phyloP scores from a whole-genome alignment of 2,329 filamentous ascomycete genomes.

The Alternaria ventricosa region DNA sequence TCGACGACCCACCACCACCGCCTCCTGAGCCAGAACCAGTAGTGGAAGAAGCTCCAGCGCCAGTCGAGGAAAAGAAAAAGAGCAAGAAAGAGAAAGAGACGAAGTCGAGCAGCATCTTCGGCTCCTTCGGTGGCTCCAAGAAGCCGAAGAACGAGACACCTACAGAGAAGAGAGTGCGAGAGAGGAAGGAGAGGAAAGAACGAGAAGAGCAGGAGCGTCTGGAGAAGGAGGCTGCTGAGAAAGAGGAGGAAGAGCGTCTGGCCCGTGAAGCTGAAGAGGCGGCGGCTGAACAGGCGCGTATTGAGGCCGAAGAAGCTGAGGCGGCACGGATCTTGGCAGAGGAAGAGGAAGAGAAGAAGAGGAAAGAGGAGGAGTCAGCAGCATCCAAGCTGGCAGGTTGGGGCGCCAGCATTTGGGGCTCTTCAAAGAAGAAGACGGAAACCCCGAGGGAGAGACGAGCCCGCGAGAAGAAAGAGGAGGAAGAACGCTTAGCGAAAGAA shows the following conservation, averaged over 20 bases:
- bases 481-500: conserved; percentile 23
- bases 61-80: conserved; percentile 35
- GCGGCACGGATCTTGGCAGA: conserved; percentile 25
- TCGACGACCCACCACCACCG: conserved; percentile 37
- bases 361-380: conserved; percentile 28
- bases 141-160: conserved; percentile 33
- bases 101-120: conserved; percentile 32
- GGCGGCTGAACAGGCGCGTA: conserved; percentile 42
- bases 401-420: conserved; percentile 33
- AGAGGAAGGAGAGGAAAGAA: conserved; percentile 39
- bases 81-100: conserved; percentile 35
- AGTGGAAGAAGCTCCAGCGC: conserved; percentile 15
- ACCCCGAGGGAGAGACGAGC: conserved; percentile 38
- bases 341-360: conserved; percentile 27
- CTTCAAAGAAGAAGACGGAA: conserved; percentile 49
- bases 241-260: conserved; percentile 40
- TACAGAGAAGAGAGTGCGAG: conserved; percentile 48
- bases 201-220: conserved; percentile 28
- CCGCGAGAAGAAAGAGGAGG: conserved; percentile 46
- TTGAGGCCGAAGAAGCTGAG: conserved; percentile 20
- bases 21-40: conserved; percentile 13
- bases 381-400: conserved; percentile 41
- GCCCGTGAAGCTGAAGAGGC: conserved; percentile 34
- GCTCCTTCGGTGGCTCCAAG: conserved; percentile 26
- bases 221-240: conserved; percentile 52